Evolutionary conservation across 2,329 filamentous ascomycete genomes (phyloP), one percentile per base, ranked within the genome.

Genomic region (Calonectria leucothoes): DNA sequence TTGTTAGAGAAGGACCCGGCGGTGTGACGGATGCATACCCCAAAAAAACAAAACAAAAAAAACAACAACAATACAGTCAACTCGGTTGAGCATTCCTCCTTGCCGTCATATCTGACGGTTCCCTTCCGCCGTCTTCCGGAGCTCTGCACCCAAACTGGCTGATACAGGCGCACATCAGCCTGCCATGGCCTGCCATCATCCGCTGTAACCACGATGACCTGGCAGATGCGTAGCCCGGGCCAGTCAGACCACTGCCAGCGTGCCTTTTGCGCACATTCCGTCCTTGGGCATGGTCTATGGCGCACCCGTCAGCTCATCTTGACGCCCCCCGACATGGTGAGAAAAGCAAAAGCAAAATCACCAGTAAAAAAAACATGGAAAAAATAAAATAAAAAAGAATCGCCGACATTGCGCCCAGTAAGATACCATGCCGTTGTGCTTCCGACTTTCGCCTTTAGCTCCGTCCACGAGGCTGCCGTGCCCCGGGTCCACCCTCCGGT

Each of bases 231-330:
- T 69, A 37, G 39, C 59, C 37, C 64, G 48, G 33, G 57, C 57
- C 55, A 42, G 70, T 72, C 70, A 72, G 65, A 39, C 70, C 70
- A 72, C 33, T 39, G 35, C 59, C 35, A 55, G 31, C 66, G 45
- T 33, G 35, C 52, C 33, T 23, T 52, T 11, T 59, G 20, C 25
- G 27, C 25, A 33, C 63, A 52, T 64, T 64, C 15, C 48, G 70
- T 33, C 51, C 27, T 35, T 35, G 55, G 57, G 25, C 67, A 33
- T 64, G 57, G 20, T 65, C 33, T 15, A 51, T 61, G 15, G 45
- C n/a, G 49, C 33, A 33, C 14, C 49, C 14, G 31, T 48, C 48
- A 49, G 49, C 45, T 48, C 70, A 65, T 49, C 23, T 17, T 66
- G 25, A 17, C 20, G 35, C 33, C 27, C 55, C 55, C 23, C 55